These are phyloP conservation scores for Aegilops speltoides DNA, from an alignment of 176 grass and related monocot species.

Conservation along the genomic window DNA sequence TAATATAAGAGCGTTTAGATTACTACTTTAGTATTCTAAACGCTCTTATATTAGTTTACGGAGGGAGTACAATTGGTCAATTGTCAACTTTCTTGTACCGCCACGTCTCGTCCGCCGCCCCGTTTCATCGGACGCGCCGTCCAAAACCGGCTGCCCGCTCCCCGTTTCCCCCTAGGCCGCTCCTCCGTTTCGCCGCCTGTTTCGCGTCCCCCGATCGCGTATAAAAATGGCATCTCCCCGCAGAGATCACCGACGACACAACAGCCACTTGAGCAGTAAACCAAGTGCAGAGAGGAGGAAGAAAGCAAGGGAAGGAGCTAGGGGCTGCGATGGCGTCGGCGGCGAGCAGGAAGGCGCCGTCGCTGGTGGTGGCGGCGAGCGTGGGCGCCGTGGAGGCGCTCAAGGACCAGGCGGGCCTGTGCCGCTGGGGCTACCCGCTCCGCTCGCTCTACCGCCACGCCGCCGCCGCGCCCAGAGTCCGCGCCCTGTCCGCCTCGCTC, in stretches of 20 bases:
- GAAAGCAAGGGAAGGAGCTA: neutral
- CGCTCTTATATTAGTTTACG: too few species aligned
- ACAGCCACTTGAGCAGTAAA: neutral
- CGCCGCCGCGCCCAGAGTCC: constrained; percentile 6
- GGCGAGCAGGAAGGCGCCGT: constrained; percentile 43
- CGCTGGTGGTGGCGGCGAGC: constrained; percentile 63
- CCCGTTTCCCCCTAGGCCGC: neutral
- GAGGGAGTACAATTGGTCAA: too few species aligned
- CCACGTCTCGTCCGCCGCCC: neutral
- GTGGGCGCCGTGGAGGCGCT: constrained; percentile 70
- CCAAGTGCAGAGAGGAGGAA: neutral
- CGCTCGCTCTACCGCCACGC: constrained; percentile 42
- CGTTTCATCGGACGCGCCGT: neutral
- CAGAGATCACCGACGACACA: neutral
- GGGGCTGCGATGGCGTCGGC: neutral
- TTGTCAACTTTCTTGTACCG: neutral
- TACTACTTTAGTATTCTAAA: too few species aligned
- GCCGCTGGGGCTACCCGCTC: constrained; percentile 72
- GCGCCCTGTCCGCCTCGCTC: constrained; percentile 16
- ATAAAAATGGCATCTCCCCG: neutral
- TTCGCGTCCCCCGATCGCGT: neutral
- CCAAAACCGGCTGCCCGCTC: neutral
- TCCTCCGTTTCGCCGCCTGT: constrained; percentile 5
- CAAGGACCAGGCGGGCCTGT: constrained; percentile 76
- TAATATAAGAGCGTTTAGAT: too few species aligned